Evolutionary conservation across 768 basidiomycete species (phyloP).

Genomic region (Pisolithus microcarpus): DNA sequence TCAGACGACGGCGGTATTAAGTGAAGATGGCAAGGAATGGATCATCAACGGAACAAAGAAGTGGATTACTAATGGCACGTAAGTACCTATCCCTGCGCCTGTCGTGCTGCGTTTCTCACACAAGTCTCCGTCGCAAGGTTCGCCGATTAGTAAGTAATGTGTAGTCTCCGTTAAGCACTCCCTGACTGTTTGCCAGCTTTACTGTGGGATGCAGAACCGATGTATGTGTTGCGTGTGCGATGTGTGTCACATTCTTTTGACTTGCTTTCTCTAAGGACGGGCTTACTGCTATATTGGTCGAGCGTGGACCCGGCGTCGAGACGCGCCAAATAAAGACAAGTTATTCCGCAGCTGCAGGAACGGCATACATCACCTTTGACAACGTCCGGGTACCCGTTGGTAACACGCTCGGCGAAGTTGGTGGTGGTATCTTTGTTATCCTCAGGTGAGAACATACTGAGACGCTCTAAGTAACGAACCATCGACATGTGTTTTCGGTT

Average conservation of each 20-base stretch:
- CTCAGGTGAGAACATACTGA: constrained; percentile 32
- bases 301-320: constrained; percentile 56
- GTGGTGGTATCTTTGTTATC: constrained; percentile 57
- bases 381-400: constrained; percentile 80
- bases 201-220: constrained; percentile 53
- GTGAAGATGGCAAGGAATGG: constrained; percentile 60
- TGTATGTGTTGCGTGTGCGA: constrained; percentile 20
- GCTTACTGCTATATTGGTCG: constrained; percentile 60
- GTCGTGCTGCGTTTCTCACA: background rate
- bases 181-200: constrained; percentile 38
- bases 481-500: background rate
- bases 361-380: constrained; percentile 77
- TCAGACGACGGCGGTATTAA: constrained; percentile 53
- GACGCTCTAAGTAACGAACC: background rate
- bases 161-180: no score
- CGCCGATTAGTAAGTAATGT: constrained; percentile 33
- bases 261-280: constrained; percentile 34
- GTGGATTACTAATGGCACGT: constrained; percentile 59
- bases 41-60: constrained; percentile 73
- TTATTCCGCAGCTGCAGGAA: constrained; percentile 87
- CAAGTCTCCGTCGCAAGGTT: constrained; percentile 24
- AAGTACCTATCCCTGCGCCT: constrained; percentile 9
- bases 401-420: constrained; percentile 66
- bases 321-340: constrained; percentile 68
- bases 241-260: constrained; percentile 15